Evolutionary conservation across 148 eudicot species (phyloP).

Genomic region (Nepenthes mirabilis): DNA sequence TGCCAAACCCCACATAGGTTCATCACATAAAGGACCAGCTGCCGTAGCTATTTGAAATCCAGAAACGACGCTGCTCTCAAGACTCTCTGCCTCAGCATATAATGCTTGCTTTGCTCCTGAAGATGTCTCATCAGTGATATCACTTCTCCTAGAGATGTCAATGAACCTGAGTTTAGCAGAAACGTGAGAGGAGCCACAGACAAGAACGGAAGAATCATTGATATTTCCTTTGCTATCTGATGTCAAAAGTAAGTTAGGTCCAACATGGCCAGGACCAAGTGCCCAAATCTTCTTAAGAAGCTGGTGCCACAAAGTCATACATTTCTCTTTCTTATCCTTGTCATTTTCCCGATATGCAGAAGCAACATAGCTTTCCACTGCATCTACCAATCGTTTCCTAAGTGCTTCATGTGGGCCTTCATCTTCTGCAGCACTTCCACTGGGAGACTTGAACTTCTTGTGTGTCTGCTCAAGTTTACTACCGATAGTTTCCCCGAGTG

Average conservation of each 20-base stretch:
- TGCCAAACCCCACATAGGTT: conserved; percentile 97
- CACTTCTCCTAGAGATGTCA: conserved; percentile 6
- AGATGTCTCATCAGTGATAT: conserved; percentile 16
- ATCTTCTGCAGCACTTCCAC: conserved; percentile 40
- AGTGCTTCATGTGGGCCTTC: conserved; percentile 61
- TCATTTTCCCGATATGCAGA: conserved; percentile 37
- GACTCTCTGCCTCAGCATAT: conserved; percentile 50
- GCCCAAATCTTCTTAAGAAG: conserved; percentile 82
- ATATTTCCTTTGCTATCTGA: conserved; percentile 26
- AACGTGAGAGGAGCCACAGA: conserved; percentile 55
- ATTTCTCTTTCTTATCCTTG: conserved; percentile 44
- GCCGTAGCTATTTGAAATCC: conserved; percentile 90
- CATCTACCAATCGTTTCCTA: conserved; percentile 58
- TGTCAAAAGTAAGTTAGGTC: conserved; percentile 73
- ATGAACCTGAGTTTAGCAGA: conserved; percentile 71
- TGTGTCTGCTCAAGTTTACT: conserved; percentile 54
- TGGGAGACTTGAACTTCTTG: conserved; percentile 44
- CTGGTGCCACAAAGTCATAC: conserved; percentile 39
- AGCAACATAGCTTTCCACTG: conserved; percentile 47
- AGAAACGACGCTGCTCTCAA: conserved; percentile 70
- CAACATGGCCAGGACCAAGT: conserved; percentile 80
- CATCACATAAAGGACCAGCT: conserved; percentile 90
- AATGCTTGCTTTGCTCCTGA: conserved; percentile 17
- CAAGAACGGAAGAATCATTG: conserved; percentile 32
- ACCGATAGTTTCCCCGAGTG: conserved; percentile 56